Percentiles rank a stretch among this genome's conserved stretches.
phyloP scores from a whole-genome alignment of 768 basidiomycete genomes.

The Serendipita sp. region DNA sequence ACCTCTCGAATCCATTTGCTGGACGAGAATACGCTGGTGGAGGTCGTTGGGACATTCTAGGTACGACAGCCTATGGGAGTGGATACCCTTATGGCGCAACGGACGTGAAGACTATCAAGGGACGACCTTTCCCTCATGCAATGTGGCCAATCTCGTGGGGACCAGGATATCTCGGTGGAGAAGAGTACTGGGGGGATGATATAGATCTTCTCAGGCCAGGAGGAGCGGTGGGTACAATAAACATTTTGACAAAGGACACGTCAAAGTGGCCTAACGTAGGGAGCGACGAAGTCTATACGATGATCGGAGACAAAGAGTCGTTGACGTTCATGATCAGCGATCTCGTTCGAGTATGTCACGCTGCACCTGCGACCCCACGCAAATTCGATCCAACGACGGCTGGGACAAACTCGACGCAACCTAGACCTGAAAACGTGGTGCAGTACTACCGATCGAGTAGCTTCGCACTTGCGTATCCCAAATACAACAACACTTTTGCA shows the following conservation, averaged over 20 bases:
- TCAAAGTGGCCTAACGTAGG: background rate
- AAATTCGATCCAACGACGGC: background rate
- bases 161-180: background rate
- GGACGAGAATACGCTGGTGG: constrained; percentile 7
- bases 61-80: constrained; percentile 2
- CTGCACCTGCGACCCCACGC: background rate
- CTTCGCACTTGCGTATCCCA: constrained; percentile 7
- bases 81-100: constrained; percentile 6
- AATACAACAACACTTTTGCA: constrained; percentile 10
- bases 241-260: background rate
- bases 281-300: background rate
- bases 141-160: constrained; percentile 7
- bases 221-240: background rate
- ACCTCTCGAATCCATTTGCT: constrained; percentile 3
- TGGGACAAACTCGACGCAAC: background rate
- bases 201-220: constrained; percentile 5
- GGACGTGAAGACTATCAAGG: background rate
- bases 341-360: constrained; percentile 3
- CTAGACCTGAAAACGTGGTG: constrained; percentile 7
- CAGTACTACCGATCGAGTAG: constrained; percentile 11
- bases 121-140: constrained; percentile 5
- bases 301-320: constrained; percentile 6
- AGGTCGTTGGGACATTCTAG: background rate
- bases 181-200: background rate
- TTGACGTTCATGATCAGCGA: constrained; percentile 2